Base-by-base conservation (phyloP, 75 land plant species). In the Pinus taeda region DNA sequence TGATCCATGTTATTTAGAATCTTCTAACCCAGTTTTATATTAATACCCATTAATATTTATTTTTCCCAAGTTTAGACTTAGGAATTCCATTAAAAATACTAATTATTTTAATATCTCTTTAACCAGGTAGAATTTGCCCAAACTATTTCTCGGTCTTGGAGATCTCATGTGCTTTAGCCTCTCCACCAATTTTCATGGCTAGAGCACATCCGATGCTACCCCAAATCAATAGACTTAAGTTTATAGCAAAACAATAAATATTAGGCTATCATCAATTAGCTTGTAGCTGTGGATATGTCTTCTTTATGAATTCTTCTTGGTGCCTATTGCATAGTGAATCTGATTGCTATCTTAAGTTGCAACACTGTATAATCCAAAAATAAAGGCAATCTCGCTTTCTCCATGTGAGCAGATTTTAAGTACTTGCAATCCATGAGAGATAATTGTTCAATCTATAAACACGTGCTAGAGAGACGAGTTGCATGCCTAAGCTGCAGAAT, bases 391-490 rank as follows among this genome's bases (percentile, higher is more conserved):
- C 67, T 37, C 8, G 37, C 67, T 64, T 15, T 33, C 36, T 22
- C 17, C 17, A 30, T 61, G 29, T 24, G 26, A 61, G 64, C 22
- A 26, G 30, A 12, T 14, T 62, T 63, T 29, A 63, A 63, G 36
- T 29, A 63, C 66, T 63, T 63, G 49, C 15, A 63, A 63, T 63
- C 36, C 14, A 63, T 63, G 66, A 63, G 30, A 63, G 12, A 63
- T 29, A 1, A 63, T 29, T 17, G 15, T 29, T 63, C 3, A 15
- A 26, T 63, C 15, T 63, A 63, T 26, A 29, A 29, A 36, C 36
- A 63, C 29, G 36, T 26, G 66, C 30, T 24, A 26, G 15, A 29
- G 3, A 63, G 33, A 63, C 15, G 30, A 61, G 64, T 26, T 61
- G 64, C 6, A 61, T 24, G 13, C 14, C 29, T 61, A 20, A 18